Percentiles rank a stretch among this genome's conserved stretches.
These are phyloP conservation scores for Metschnikowia hibisci DNA, from an alignment of 805 yeast genomes.

Conservation along the genomic window DNA sequence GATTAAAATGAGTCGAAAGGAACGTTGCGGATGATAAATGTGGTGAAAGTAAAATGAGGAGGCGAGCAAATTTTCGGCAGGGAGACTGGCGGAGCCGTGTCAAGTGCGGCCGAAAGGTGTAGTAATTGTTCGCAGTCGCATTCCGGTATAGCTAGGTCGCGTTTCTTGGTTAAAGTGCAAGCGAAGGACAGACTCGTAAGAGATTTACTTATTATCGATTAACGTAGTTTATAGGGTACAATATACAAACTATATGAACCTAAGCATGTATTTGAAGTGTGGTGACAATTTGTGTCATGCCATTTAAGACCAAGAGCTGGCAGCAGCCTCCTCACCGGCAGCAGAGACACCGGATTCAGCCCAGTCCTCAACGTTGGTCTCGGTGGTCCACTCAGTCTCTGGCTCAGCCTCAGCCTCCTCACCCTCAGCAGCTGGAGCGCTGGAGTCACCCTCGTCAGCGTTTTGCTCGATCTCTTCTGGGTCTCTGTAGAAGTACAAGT, in stretches of 20 bases:
- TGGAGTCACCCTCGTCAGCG: slow-evolving; percentile 49
- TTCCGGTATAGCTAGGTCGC: no score
- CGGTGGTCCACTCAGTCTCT: slow-evolving; percentile 52
- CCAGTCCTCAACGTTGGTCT: slow-evolving; percentile 64
- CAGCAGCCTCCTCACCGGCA: slow-evolving; percentile 75
- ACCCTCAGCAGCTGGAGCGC: slow-evolving; percentile 48
- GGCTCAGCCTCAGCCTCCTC: slow-evolving; percentile 63
- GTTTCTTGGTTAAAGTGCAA: no score
- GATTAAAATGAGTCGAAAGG: not conserved
- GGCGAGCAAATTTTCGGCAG: slow-evolving; percentile 1
- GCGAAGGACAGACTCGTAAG: not conserved
- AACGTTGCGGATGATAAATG: not conserved
- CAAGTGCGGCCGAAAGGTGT: slow-evolving; percentile 1
- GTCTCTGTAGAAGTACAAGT: slow-evolving; percentile 99
- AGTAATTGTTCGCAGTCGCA: not conserved
- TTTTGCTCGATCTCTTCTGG: slow-evolving; percentile 96
- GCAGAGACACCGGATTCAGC: slow-evolving; percentile 52
- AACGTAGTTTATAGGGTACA: slow-evolving; percentile 23
- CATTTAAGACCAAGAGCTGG: slow-evolving; percentile 39
- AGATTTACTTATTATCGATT: slow-evolving; percentile 4
- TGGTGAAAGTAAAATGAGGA: not conserved
- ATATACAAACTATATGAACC: slow-evolving; percentile 20
- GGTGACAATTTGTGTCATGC: slow-evolving; percentile 18
- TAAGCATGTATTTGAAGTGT: slow-evolving; percentile 15
- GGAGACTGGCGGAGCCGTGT: not conserved